Evolutionary conservation across 768 basidiomycete genomes (phyloP).

Genomic region (Epithele typhae): DNA sequence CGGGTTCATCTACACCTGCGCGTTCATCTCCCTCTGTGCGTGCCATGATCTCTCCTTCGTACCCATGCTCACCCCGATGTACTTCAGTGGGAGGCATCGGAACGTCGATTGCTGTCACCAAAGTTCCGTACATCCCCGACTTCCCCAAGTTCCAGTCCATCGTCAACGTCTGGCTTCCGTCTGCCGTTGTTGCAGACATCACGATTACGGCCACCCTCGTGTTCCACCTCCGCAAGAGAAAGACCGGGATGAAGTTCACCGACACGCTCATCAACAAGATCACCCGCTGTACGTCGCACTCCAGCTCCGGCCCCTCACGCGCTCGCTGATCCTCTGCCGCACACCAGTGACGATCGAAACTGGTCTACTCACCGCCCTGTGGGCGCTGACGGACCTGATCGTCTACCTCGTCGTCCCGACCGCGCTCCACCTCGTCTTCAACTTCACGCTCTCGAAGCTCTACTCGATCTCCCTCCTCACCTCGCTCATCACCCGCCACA

Average conservation of each 20-base stretch:
- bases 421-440: constrained; percentile 30
- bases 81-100: constrained; percentile 31
- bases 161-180: constrained; percentile 38
- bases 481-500: constrained; percentile 33
- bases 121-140: constrained; percentile 28
- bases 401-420: constrained; percentile 29
- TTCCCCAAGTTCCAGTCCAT: constrained; percentile 30
- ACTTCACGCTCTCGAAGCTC: constrained; percentile 33
- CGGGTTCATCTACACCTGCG: constrained; percentile 21
- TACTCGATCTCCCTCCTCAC: constrained; percentile 38
- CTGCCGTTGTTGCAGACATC: constrained; percentile 38
- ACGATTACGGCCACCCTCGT: too few species aligned
- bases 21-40: constrained; percentile 24
- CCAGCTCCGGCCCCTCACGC: background rate
- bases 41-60: too few species aligned
- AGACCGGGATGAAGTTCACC: constrained; percentile 38
- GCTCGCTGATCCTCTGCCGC: too few species aligned
- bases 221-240: too few species aligned
- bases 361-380: constrained; percentile 31
- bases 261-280: constrained; percentile 41
- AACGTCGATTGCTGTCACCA: constrained; percentile 27
- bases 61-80: background rate
- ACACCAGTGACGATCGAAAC: constrained; percentile 34
- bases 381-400: constrained; percentile 22
- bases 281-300: constrained; percentile 29